Evolutionary conservation across 108 stramenopile genomes (phyloP).

Genomic region (Skeletonema menzelii): DNA sequence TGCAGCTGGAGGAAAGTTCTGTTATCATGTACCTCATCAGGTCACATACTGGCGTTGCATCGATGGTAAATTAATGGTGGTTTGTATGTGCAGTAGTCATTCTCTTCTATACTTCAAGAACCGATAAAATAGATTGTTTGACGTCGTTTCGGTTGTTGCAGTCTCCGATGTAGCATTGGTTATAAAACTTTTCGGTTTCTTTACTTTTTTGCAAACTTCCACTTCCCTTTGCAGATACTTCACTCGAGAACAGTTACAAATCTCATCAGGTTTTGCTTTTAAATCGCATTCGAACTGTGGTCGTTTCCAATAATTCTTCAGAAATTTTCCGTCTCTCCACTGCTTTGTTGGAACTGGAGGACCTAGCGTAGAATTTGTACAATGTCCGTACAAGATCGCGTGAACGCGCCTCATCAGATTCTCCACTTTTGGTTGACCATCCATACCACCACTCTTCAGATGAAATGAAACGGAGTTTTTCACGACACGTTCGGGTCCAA

Average conservation of each 20-base stretch:
- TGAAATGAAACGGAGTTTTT: constrained; percentile 4
- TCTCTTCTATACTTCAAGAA: too few species aligned
- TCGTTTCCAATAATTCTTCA: background rate
- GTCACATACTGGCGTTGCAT: too few species aligned
- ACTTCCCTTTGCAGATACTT: too few species aligned
- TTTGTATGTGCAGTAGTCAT: too few species aligned
- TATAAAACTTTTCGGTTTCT: too few species aligned
- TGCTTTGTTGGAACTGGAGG: background rate
- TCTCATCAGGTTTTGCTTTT: background rate
- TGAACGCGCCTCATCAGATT: constrained; percentile 32
- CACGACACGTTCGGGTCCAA: background rate
- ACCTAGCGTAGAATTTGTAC: constrained; percentile 9
- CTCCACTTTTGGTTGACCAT: background rate
- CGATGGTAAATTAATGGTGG: too few species aligned
- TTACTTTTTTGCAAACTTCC: too few species aligned
- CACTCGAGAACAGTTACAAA: background rate
- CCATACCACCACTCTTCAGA: background rate
- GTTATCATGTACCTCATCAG: too few species aligned
- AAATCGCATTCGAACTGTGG: background rate
- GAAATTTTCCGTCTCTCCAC: background rate
- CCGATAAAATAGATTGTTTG: too few species aligned
- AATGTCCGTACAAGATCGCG: constrained; percentile 30
- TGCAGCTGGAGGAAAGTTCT: too few species aligned
- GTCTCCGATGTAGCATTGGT: too few species aligned
- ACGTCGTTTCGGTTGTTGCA: too few species aligned